Percentiles rank a stretch among this genome's conserved stretches.
Evolutionary conservation across 352 stramenopile species (phyloP).

Genomic region (Phytophthora pini): DNA sequence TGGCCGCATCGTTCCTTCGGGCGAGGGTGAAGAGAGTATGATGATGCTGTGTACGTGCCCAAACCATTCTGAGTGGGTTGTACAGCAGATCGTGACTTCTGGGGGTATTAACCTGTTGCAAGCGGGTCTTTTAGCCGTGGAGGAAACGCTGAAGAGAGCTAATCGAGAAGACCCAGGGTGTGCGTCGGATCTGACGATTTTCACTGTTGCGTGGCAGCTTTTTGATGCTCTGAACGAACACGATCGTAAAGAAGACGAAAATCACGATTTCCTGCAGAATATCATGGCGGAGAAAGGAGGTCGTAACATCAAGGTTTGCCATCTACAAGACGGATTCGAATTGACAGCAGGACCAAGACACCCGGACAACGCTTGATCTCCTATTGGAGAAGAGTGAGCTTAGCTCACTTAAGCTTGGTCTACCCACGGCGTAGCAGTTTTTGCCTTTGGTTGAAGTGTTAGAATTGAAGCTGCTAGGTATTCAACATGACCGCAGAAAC

Average conservation of each 20-base stretch:
- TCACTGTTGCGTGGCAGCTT: background rate
- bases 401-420: too few species aligned
- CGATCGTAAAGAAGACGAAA: background rate
- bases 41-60: background rate
- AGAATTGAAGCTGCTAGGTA: too few species aligned
- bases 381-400: background rate
- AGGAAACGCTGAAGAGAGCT: background rate
- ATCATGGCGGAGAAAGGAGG: background rate
- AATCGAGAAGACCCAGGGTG: background rate
- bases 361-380: too few species aligned
- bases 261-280: background rate
- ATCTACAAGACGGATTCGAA: background rate
- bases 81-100: background rate
- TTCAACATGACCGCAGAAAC: too few species aligned
- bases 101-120: background rate
- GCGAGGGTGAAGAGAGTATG: background rate
- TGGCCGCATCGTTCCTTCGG: slow-evolving; percentile 21
- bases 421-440: too few species aligned
- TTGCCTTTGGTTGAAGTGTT: too few species aligned
- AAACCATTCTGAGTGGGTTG: slow-evolving; percentile 1
- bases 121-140: background rate
- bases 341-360: background rate
- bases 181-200: background rate
- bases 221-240: background rate
- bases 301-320: background rate